Evolutionary conservation across 257 asterid genomes (phyloP), one percentile per base, ranked within the genome.

Genomic region (Solanum tarijense): DNA sequence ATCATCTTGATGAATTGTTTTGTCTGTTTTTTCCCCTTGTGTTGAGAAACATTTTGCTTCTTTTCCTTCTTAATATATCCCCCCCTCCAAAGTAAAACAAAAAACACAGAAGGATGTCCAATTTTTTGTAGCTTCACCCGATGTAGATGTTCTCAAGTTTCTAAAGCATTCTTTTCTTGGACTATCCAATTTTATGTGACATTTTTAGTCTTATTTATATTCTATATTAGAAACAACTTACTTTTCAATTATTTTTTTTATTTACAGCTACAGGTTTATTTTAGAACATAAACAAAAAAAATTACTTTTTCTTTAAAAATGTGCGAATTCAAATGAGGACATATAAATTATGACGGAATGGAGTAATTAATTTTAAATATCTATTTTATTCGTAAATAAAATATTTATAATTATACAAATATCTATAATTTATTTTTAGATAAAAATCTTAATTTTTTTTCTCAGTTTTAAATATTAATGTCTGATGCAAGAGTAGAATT

Each of bases 11-110:
- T 52, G 35, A 29, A 13, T 48, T 82, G 71, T 29, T 43, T 78
- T 18, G 13, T 46, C 14, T 79, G 18, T 48, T 18, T 48, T 20
- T 18, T 1, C 10, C 41, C 21, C 18, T 48, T 81, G 39, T 48
- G 34, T 82, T 48, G 86, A 46, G 69, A 82, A 82, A 82, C 86
- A 48, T 31, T 48, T 82, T 82, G 21, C 69, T 29, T 31, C 85
- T 81, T 46, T 27, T 46, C 43, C 23, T 48, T 48, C 86, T 18
- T 46, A 29, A 79, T 43, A 9, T 4, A 0, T 8, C 6, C 18
- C 9, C 20, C 18, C 6, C 12, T 11, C 0, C 12, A 62, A 23
- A 9, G 1, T 12, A 68, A 68, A 12, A 13, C 0, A 12, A 29
- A 14, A 23, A 23, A 12, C 25, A 13, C 12, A 38, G 83, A 75